Evolutionary conservation across 1,284 basidiomycete genomes (phyloP).

Genomic region (Mrakiaceae sp.): DNA sequence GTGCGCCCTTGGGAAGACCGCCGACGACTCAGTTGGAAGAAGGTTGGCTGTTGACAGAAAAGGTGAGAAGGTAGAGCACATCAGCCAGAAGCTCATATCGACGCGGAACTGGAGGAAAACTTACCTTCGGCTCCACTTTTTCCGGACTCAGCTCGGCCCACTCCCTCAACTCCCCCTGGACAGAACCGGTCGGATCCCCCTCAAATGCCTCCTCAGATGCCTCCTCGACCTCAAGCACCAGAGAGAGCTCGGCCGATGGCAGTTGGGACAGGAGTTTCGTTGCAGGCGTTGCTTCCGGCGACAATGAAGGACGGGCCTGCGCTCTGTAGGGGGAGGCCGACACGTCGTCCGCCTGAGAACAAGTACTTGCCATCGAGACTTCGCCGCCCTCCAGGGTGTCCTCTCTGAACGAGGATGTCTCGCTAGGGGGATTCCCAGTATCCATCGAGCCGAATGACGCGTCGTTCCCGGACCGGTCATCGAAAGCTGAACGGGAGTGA

Average conservation of each 20-base stretch:
- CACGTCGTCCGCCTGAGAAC: neutral
- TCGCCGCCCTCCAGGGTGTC: neutral
- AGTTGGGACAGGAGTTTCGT: neutral
- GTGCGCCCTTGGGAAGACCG: neutral
- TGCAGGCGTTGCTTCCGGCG: neutral
- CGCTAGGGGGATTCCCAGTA: no score
- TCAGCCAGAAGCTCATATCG: no score
- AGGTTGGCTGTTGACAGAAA: neutral
- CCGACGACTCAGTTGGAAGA: constrained; percentile 6
- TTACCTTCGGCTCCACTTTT: no score
- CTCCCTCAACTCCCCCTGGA: no score
- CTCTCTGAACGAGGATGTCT: neutral
- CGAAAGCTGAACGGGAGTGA: neutral
- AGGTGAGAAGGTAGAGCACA: no score
- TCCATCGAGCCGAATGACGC: neutral
- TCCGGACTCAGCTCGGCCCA: no score
- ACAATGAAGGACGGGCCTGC: neutral
- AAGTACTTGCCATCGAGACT: neutral
- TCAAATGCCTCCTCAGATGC: constrained; percentile 3
- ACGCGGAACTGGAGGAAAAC: no score
- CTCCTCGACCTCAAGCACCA: constrained; percentile 3
- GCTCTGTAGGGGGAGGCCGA: neutral
- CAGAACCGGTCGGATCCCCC: neutral
- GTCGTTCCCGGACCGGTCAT: neutral
- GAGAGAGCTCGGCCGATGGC: constrained; percentile 5